These are phyloP conservation scores for Hordeum marinum DNA, from an alignment of 176 grass and related monocot genomes.

Conservation along the genomic window DNA sequence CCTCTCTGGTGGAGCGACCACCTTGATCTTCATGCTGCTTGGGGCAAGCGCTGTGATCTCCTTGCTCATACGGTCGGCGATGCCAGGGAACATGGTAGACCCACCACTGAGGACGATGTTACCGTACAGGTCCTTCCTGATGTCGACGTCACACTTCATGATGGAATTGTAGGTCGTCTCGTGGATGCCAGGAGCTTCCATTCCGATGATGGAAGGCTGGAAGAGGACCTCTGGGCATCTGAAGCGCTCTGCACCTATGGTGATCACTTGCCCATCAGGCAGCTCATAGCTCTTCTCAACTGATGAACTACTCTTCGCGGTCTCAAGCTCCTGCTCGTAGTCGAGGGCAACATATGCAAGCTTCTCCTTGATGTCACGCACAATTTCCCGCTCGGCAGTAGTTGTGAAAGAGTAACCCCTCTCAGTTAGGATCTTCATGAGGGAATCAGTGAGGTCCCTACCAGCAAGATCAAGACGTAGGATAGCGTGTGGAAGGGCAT, in stretches of 20 bases:
- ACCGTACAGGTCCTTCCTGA: constrained; percentile 81
- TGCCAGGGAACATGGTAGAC: constrained; percentile 84
- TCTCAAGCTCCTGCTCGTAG: constrained; percentile 85
- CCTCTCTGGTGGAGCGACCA: constrained; percentile 76
- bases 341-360: constrained; percentile 71
- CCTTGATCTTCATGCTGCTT: constrained; percentile 92
- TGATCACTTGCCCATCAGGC: constrained; percentile 83
- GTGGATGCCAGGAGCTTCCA: constrained; percentile 83
- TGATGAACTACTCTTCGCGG: constrained; percentile 62
- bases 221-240: constrained; percentile 89
- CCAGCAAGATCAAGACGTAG: constrained; percentile 88
- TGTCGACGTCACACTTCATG: constrained; percentile 87
- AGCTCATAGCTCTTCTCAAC: constrained; percentile 84
- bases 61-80: constrained; percentile 83
- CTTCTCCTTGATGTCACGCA: constrained; percentile 95
- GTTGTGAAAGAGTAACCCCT: constrained; percentile 90
- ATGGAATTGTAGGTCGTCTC: constrained; percentile 82
- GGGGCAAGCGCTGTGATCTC: constrained; percentile 80
- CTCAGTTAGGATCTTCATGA: constrained; percentile 93
- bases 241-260: constrained; percentile 81
- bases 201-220: constrained; percentile 83
- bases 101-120: constrained; percentile 93
- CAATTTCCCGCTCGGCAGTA: constrained; percentile 87
- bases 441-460: constrained; percentile 78
- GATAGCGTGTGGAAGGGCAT: constrained; percentile 81